These are phyloP conservation scores for Diplogelasinospora grovesii DNA, from an alignment of 495 filamentous ascomycete genomes.

Conservation along the genomic window DNA sequence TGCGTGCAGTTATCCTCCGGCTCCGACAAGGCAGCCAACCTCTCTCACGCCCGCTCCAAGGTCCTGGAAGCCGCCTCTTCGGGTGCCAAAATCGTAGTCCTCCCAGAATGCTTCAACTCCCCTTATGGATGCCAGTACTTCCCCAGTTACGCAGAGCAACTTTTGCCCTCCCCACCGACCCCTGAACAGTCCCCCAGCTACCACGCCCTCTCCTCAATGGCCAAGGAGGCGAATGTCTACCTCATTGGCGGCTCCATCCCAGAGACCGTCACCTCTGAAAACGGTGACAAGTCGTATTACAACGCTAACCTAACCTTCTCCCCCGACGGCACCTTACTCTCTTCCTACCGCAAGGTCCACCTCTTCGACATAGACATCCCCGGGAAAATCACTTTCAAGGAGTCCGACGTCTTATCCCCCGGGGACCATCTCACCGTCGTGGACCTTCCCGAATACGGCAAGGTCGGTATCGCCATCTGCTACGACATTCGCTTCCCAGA, in stretches of 20 bases:
- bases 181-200: conserved; percentile 67
- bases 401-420: conserved; percentile 79
- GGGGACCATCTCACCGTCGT: conserved; percentile 77
- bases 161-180: conserved; percentile 72
- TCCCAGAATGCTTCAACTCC: conserved; percentile 92
- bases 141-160: conserved; percentile 81
- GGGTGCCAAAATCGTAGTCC: conserved; percentile 69
- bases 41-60: conserved; percentile 68
- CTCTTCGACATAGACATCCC: conserved; percentile 99
- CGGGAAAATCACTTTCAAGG: conserved; percentile 83
- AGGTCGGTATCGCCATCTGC: conserved; percentile 83
- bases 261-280: conserved; percentile 47
- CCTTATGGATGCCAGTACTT: conserved; percentile 93
- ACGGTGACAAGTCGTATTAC: conserved; percentile 53
- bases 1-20: conserved; percentile 75
- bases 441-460: conserved; percentile 79
- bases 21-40: conserved; percentile 78
- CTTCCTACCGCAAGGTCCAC: conserved; percentile 87
- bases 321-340: conserved; percentile 69
- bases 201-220: conserved; percentile 76
- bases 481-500: conserved; percentile 98
- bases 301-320: conserved; percentile 85
- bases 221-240: conserved; percentile 66
- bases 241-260: conserved; percentile 91
- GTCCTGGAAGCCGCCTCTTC: conserved; percentile 71